Conservation (phyloP, 495 filamentous ascomycete genomes). For the Xylaria bambusicola region DNA sequence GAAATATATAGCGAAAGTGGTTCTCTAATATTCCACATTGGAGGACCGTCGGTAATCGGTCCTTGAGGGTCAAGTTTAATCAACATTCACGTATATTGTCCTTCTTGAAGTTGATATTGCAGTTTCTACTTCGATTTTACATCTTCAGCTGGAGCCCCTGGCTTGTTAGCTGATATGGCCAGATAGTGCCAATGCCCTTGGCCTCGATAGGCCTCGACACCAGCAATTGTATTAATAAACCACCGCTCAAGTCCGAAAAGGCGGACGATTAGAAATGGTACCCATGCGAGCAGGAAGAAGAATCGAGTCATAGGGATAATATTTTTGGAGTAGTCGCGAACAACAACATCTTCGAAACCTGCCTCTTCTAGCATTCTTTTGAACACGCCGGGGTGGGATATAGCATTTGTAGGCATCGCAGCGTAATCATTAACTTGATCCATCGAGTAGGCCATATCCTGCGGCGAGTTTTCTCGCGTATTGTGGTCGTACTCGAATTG, state of each 20-base stretch:
- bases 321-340: conserved; percentile 51
- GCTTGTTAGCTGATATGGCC: conserved; percentile 42
- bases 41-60: too few relatives aligned
- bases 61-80: too few relatives aligned
- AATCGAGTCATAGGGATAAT: conserved; percentile 54
- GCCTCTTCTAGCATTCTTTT: conserved; percentile 47
- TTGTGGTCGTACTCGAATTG: conserved; percentile 57
- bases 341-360: conserved; percentile 52
- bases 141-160: conserved; percentile 24
- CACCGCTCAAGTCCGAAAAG: conserved; percentile 47
- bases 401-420: conserved; percentile 51
- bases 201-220: conserved; percentile 43
- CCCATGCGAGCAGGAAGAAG: conserved; percentile 51
- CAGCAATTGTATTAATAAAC: conserved; percentile 53
- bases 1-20: too few relatives aligned
- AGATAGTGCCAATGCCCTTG: conserved; percentile 38
- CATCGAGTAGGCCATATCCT: conserved; percentile 39
- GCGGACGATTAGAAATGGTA: conserved; percentile 55
- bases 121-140: conserved; percentile 23
- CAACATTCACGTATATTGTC: too few relatives aligned
- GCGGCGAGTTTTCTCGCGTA: conserved; percentile 25
- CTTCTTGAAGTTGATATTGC: too few relatives aligned
- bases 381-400: conserved; percentile 33
- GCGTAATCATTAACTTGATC: conserved; percentile 39
- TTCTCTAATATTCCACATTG: too few relatives aligned